phyloP scores from a whole-genome alignment of 148 eudicot species.

The Chenopodium formosanum region DNA sequence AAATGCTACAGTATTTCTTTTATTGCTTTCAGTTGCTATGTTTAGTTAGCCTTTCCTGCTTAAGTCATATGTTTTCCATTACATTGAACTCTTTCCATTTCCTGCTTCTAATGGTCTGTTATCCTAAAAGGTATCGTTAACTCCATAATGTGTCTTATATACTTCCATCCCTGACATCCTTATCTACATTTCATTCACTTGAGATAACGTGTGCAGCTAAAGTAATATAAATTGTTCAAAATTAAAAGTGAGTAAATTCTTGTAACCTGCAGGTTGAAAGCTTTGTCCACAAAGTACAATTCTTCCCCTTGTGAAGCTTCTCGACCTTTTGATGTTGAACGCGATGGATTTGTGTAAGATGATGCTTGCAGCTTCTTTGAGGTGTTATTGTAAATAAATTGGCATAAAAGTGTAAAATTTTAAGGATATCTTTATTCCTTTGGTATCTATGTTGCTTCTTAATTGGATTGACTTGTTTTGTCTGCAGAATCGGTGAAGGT shows the following conservation, averaged over 20 bases:
- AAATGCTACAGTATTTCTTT: background rate
- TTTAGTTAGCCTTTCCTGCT: background rate
- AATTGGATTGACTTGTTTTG: constrained; percentile 14
- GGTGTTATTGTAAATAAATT: background rate
- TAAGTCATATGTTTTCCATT: background rate
- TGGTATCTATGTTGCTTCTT: background rate
- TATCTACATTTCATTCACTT: no score
- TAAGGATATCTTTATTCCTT: background rate
- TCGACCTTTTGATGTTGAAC: constrained; percentile 81
- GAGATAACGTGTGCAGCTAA: background rate
- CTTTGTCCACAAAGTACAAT: constrained; percentile 83
- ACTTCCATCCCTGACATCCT: background rate
- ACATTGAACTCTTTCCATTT: background rate
- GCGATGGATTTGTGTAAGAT: constrained; percentile 98
- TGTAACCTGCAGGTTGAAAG: constrained; percentile 65
- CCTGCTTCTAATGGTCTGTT: background rate
- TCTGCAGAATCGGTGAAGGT: constrained; percentile 90
- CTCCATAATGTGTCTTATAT: background rate
- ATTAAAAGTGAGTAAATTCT: background rate
- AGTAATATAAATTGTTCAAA: background rate
- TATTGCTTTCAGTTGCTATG: background rate
- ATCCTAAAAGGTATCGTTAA: background rate
- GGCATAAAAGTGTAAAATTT: background rate
- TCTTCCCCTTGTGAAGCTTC: constrained; percentile 75
- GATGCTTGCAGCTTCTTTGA: constrained; percentile 20